Percentiles rank a stretch among this genome's conserved stretches.
These are phyloP conservation scores for Cytospora chrysosperma DNA, from an alignment of 2,329 filamentous ascomycete genomes.

Conservation along the genomic window DNA sequence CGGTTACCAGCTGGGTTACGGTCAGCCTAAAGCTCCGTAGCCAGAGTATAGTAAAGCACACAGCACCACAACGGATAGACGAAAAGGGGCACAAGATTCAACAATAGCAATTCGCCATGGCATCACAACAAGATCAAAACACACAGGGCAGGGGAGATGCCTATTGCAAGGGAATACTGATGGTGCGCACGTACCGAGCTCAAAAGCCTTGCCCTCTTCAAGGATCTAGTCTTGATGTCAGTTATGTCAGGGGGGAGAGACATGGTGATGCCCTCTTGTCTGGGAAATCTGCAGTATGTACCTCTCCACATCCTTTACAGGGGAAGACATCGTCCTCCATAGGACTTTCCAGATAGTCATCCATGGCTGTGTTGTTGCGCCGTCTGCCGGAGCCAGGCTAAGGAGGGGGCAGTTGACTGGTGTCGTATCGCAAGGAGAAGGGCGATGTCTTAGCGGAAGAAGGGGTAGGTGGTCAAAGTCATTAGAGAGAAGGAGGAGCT, in stretches of 20 bases:
- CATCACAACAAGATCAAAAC: background rate
- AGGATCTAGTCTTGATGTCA: conserved; percentile 64
- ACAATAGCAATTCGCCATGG: background rate
- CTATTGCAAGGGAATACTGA: conserved; percentile 1
- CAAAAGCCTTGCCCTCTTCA: conserved; percentile 97
- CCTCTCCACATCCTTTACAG: conserved; percentile 92
- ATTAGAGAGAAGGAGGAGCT: conserved; percentile 14
- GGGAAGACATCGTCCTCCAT: conserved; percentile 85
- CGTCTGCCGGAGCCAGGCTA: conserved; percentile 10
- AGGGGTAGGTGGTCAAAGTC: conserved; percentile 9
- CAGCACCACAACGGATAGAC: conserved; percentile 24
- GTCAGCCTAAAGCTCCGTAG: conserved; percentile 27
- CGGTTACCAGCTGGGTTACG: conserved; percentile 73
- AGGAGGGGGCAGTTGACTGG: background rate
- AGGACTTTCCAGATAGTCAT: conserved; percentile 62
- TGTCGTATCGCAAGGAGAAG: conserved; percentile 6
- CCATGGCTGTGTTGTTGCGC: conserved; percentile 50
- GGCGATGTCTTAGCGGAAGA: conserved; percentile 5
- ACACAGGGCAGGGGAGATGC: background rate
- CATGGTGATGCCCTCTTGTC: conserved; percentile 31
- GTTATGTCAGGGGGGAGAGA: conserved; percentile 19
- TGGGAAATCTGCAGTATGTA: conserved; percentile 39
- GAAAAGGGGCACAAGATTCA: background rate
- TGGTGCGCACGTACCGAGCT: conserved; percentile 68
- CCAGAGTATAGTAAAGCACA: conserved; percentile 22